Evolutionary conservation across 2,329 filamentous ascomycete species (phyloP).

Genomic region (Colletotrichum lupini): DNA sequence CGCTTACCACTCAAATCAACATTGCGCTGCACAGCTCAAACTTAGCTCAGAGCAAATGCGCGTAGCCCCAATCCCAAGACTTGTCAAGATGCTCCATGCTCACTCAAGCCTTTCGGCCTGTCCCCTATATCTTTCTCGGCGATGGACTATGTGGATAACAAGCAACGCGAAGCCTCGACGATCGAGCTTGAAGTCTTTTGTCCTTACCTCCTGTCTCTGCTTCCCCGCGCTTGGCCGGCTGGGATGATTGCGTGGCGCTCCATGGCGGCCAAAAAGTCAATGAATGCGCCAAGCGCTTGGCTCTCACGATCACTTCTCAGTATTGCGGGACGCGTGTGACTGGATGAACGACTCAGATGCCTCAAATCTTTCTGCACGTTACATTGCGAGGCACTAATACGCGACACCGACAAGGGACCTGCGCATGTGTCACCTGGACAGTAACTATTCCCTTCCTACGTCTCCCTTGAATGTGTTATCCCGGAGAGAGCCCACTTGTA

Average conservation of each 20-base stretch:
- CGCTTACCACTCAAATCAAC: neutral
- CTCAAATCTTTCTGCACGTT: constrained; percentile 25
- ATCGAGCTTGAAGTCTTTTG: constrained; percentile 28
- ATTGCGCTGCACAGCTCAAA: too few species aligned
- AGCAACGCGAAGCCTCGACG: constrained; percentile 21
- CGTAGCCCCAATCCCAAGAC: neutral
- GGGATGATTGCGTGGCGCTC: constrained; percentile 4
- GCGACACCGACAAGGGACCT: constrained; percentile 14
- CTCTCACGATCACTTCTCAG: constrained; percentile 31
- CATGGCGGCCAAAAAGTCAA: constrained; percentile 12
- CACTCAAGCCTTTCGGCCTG: constrained; percentile 32
- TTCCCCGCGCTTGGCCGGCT: constrained; percentile 2
- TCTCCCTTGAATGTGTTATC: constrained; percentile 2
- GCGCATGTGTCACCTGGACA: constrained; percentile 14
- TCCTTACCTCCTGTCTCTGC: constrained; percentile 17
- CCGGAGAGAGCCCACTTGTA: constrained; percentile 9
- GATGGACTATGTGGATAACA: constrained; percentile 19
- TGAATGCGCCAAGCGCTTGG: constrained; percentile 30
- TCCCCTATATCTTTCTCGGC: constrained; percentile 15
- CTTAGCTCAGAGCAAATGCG: too few species aligned
- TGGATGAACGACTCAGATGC: constrained; percentile 31
- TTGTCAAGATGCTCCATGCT: constrained; percentile 30
- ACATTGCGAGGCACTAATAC: constrained; percentile 23
- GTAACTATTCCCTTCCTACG: neutral
- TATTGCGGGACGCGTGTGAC: constrained; percentile 32